Evolutionary conservation across 2,329 filamentous ascomycete species (phyloP), one percentile per base, ranked within the genome.

Genomic region (Colletotrichum theobromicola): DNA sequence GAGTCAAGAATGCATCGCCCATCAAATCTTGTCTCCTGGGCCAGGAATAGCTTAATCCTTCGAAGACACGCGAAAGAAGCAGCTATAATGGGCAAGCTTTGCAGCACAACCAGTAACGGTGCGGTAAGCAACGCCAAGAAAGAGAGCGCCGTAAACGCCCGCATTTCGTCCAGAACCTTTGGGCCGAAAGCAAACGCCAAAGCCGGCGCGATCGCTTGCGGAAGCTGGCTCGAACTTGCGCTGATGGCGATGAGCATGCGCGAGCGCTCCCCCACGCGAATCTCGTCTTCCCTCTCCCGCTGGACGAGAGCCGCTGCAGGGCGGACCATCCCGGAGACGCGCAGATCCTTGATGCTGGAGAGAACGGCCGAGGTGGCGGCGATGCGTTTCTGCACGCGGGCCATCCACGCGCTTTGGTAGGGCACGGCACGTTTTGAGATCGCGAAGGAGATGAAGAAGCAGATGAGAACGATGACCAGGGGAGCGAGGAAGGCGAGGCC

Each of bases 401-500:
- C 60, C 37, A 78, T 77, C 79, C 78, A 79, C 30, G 34, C 61
- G 4, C 79, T 79, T 75, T 84, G 83, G 24, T 80, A 78, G 16
- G 78, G 72, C 70, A 82, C 82, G 2, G 83, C 79, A 32, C 81
- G 76, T 42, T 79, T 80, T 2, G 80, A 81, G 2, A 72, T 6
- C 3, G 30, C 21, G 9, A 30, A n/a, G 5, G 63, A 67, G 16
- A 24, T 37, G 12, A 76, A 30, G 3, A 77, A 76, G 24, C 79
- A 81, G 3, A 79, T 5, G 10, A 85, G 61, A 0, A 88, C 85
- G 4, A 88, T 80, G 0, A 84, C 82, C 7, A 91, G 81, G 0
- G 89, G 88, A 0, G 86, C 85, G 0, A 85, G 78, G 50, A 88
- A 90, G 0, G 88, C 87, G 1, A 82, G 79, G 0, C 89, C 88